phyloP scores from a whole-genome alignment of 2,329 filamentous ascomycete species.

The Calonectria montana region DNA sequence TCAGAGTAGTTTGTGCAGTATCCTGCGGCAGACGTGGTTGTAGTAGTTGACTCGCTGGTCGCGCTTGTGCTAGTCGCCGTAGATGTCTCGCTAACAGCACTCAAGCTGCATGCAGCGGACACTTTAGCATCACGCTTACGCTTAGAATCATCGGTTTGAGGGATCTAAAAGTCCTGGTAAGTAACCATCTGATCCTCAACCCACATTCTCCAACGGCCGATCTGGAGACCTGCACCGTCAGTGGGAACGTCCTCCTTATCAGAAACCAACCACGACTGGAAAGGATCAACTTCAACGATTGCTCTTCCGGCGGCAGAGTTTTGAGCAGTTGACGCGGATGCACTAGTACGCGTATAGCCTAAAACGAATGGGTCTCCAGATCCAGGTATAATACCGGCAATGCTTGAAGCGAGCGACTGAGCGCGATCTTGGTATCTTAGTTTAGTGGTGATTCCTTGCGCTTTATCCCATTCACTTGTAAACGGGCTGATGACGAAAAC shows the following conservation, averaged over 20 bases:
- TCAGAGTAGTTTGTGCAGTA: not conserved
- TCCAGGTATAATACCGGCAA: slow-evolving; percentile 23
- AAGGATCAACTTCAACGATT: slow-evolving; percentile 25
- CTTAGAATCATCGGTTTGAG: not conserved
- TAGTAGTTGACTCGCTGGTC: not conserved
- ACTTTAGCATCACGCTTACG: not conserved
- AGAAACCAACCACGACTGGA: slow-evolving; percentile 12
- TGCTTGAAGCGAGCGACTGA: not conserved
- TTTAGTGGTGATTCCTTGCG: not conserved
- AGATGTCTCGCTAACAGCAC: not conserved
- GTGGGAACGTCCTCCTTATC: not conserved
- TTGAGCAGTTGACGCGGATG: not conserved
- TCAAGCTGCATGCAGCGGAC: not conserved
- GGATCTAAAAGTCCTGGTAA: slow-evolving; percentile 26
- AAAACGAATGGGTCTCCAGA: slow-evolving; percentile 1
- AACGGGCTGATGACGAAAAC: slow-evolving; percentile 33
- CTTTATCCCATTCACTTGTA: not conserved
- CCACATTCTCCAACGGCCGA: slow-evolving; percentile 35
- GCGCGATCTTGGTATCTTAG: slow-evolving; percentile 24
- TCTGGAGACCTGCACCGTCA: not conserved
- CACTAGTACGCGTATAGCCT: slow-evolving; percentile 24
- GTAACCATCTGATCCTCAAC: slow-evolving; percentile 31
- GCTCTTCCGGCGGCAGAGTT: slow-evolving; percentile 18
- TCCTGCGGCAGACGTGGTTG: not conserved
- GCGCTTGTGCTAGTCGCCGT: not conserved